A percentile compares a stretch with the other conserved stretches of the same genome.
Conservation (phyloP, 2,329 filamentous ascomycete species). For the Parascedosporium putredinis region DNA sequence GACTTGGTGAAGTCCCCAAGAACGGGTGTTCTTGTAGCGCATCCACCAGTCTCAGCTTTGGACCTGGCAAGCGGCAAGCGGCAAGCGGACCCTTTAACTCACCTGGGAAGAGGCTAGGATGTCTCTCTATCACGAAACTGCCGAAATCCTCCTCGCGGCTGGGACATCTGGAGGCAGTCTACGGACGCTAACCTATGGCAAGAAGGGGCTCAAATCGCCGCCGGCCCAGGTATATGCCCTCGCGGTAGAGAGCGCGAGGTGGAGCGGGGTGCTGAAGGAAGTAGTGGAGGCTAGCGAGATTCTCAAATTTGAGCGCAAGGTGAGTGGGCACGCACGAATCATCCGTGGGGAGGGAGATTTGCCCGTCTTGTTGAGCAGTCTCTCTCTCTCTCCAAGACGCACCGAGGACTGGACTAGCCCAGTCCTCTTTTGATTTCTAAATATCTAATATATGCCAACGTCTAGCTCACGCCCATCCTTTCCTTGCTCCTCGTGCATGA, state of each 20-base stretch:
- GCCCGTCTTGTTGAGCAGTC: neutral
- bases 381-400: neutral
- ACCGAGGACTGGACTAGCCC: neutral
- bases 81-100: too few relatives aligned
- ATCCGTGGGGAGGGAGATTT: too few relatives aligned
- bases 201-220: conserved; percentile 63
- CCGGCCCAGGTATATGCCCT: conserved; percentile 80
- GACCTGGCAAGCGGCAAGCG: neutral
- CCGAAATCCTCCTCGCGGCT: conserved; percentile 60
- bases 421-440: too few relatives aligned
- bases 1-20: too few relatives aligned
- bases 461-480: conserved; percentile 67
- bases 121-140: conserved; percentile 93
- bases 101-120: too few relatives aligned
- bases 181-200: conserved; percentile 73
- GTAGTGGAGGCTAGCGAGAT: conserved; percentile 76
- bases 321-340: conserved; percentile 31
- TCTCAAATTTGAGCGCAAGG: conserved; percentile 74
- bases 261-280: conserved; percentile 76
- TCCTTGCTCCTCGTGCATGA: conserved; percentile 81
- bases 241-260: conserved; percentile 79
- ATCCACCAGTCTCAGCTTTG: neutral
- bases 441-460: conserved; percentile 21
- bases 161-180: conserved; percentile 68
- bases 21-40: too few relatives aligned